Evolutionary conservation across 2,329 filamentous ascomycete genomes (phyloP), one percentile per base, ranked within the genome.

Genomic region (Botrytis paeoniae): DNA sequence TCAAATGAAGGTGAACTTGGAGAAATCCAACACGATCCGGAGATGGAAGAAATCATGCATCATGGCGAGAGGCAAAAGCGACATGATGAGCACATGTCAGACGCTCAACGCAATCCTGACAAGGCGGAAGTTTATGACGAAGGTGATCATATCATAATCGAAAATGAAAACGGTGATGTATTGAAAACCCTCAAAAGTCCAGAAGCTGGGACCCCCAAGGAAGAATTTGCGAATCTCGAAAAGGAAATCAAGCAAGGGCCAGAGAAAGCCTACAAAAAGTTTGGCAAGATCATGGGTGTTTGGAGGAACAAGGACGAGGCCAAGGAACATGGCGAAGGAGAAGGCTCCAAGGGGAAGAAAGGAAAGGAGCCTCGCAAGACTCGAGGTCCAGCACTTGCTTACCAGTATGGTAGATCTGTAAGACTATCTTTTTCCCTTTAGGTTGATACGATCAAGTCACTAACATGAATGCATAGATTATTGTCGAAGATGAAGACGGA

Each of bases 121-220:
- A 68, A 81, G 54, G 81, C 93, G 16, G 89, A 97, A 75, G 87
- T 95, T 0, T 98, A 92, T 77, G 89, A 95, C 76, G 94, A 98
- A 82, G 94, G 95, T 1, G 81, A 91, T 70, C 83, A 97, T 35
- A 87, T 96, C 57, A 84, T 98, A 10, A 89, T 97, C 72, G 95
- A 98, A 82, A 92, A 97, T 78, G 86, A 91, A 75, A 92, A 97
- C 73, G 95, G 95, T 12, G 95, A 98, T 71, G 95, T 98, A 4
- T 81, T 98, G 9, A 89, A 89, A 29, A 88, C 93, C 0, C 86
- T 91, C 76, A 82, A 88, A 60, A 20, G 60, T 66, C 39, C 70
- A 7, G 48, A 63, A 35, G 43, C 20, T 4, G 54, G 16, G 25
- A 43, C 62, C 5, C 37, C 68, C 20, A 20, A 25, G 20, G 81